These are phyloP conservation scores for Didymella lethalis DNA, from an alignment of 2,329 filamentous ascomycete genomes.

Conservation along the genomic window DNA sequence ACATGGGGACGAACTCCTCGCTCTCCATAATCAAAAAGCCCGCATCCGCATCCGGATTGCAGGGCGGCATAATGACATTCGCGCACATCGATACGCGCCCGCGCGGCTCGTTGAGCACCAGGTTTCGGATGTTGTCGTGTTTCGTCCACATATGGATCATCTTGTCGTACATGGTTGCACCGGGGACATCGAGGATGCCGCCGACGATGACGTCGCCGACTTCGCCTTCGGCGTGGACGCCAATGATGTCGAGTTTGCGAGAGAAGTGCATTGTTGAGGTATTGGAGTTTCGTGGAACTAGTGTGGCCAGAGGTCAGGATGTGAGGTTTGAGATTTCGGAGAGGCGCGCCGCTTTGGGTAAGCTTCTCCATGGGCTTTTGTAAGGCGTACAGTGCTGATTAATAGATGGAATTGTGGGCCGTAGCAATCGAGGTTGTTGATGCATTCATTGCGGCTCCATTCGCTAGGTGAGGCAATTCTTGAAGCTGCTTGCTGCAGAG, in stretches of 20 bases:
- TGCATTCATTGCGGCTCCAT: neutral
- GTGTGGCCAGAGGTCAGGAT: neutral
- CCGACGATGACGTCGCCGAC: constrained; percentile 61
- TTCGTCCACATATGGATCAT: constrained; percentile 54
- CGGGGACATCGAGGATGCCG: constrained; percentile 54
- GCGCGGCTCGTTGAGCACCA: constrained; percentile 58
- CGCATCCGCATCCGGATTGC: constrained; percentile 55
- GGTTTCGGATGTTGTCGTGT: constrained; percentile 52
- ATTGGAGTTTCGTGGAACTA: neutral
- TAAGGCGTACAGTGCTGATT: neutral
- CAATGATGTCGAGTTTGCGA: constrained; percentile 13
- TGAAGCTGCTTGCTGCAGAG: neutral
- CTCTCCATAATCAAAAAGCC: constrained; percentile 58
- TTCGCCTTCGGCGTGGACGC: constrained; percentile 53
- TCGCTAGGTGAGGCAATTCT: neutral
- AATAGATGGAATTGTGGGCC: neutral
- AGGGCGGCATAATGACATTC: constrained; percentile 58
- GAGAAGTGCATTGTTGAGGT: constrained; percentile 8
- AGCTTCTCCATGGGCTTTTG: neutral
- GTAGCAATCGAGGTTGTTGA: neutral
- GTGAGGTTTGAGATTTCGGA: neutral
- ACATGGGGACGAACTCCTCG: constrained; percentile 58
- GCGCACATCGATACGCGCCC: constrained; percentile 52
- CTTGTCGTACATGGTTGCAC: constrained; percentile 60
- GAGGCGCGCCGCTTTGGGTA: neutral